These are phyloP conservation scores for Ascosphaera apis DNA, from an alignment of 2,329 filamentous ascomycete species.

Conservation along the genomic window DNA sequence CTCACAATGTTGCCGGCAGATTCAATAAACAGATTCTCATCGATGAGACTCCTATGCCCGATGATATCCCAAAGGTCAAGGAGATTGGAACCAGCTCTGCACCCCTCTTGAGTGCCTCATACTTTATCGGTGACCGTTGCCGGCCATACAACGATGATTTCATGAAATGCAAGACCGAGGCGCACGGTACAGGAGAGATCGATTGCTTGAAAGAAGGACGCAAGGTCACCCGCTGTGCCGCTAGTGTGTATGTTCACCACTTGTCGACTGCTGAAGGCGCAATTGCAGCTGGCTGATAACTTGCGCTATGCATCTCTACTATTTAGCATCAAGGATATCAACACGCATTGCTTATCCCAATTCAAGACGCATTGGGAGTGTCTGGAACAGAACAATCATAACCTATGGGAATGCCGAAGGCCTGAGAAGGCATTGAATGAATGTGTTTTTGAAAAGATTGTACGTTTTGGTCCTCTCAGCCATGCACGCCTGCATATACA, in stretches of 20 bases:
- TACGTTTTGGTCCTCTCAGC: slow-evolving; percentile 26
- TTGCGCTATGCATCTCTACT: neutral
- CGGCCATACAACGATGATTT: slow-evolving; percentile 93
- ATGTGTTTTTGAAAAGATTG: slow-evolving; percentile 89
- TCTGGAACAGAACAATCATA: slow-evolving; percentile 92
- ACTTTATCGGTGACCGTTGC: slow-evolving; percentile 94
- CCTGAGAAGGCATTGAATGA: slow-evolving; percentile 77
- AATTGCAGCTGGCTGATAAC: too few relatives aligned
- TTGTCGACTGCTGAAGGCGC: slow-evolving; percentile 2
- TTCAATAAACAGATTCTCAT: slow-evolving; percentile 87
- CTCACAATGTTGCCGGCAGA: slow-evolving; percentile 25
- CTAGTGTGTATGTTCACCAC: slow-evolving; percentile 56
- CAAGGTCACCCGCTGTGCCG: slow-evolving; percentile 87
- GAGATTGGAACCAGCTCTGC: slow-evolving; percentile 88
- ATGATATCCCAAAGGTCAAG: slow-evolving; percentile 73
- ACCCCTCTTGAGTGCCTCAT: slow-evolving; percentile 73
- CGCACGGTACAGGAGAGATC: slow-evolving; percentile 71
- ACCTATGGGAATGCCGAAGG: slow-evolving; percentile 84
- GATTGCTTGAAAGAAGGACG: slow-evolving; percentile 92
- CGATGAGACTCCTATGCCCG: slow-evolving; percentile 88
- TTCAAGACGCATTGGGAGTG: slow-evolving; percentile 92
- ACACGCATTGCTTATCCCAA: slow-evolving; percentile 74
- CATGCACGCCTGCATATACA: slow-evolving; percentile 1
- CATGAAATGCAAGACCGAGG: slow-evolving; percentile 98
- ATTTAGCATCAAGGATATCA: slow-evolving; percentile 71